Evolutionary conservation across 805 yeast species (phyloP).

Genomic region (Yarrowia hollandica): DNA sequence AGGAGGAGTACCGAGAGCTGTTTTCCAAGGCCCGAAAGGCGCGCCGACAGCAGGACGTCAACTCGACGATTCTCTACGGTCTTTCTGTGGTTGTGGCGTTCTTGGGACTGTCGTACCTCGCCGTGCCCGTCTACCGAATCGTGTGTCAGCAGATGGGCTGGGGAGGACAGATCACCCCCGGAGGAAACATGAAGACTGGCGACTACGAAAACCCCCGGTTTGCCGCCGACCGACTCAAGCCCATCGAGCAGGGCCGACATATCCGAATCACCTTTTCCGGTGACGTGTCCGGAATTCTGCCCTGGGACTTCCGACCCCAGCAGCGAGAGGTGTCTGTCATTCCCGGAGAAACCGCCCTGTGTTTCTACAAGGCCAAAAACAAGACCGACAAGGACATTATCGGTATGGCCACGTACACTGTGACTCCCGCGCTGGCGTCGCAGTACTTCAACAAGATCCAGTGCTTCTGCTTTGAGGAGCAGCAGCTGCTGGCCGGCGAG

Average conservation of each 20-base stretch:
- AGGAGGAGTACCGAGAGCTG: constrained; percentile 21
- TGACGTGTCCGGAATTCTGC: constrained; percentile 84
- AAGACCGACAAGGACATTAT: constrained; percentile 82
- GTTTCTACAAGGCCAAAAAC: constrained; percentile 91
- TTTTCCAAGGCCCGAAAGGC: constrained; percentile 3
- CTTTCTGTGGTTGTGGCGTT: constrained; percentile 65
- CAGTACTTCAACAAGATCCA: constrained; percentile 96
- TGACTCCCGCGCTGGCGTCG: constrained; percentile 94
- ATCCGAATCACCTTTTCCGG: constrained; percentile 86
- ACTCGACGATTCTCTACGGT: constrained; percentile 36
- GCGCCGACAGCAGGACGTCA: constrained; percentile 31
- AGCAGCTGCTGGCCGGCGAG: constrained; percentile 88
- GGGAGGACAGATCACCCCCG: constrained; percentile 86
- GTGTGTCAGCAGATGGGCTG: constrained; percentile 93
- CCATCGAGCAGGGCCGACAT: constrained; percentile 81
- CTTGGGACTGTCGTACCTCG: constrained; percentile 77
- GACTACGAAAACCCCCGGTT: constrained; percentile 61
- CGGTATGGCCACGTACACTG: constrained; percentile 98
- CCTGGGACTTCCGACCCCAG: constrained; percentile 94
- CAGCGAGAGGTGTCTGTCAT: constrained; percentile 88
- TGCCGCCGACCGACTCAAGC: constrained; percentile 82
- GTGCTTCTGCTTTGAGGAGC: constrained; percentile 98
- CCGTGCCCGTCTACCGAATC: constrained; percentile 90
- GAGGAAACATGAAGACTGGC: constrained; percentile 25
- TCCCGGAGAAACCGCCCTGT: constrained; percentile 97